phyloP scores from a whole-genome alignment of 78 protist genomes.

The Speleostelium caveatum region DNA sequence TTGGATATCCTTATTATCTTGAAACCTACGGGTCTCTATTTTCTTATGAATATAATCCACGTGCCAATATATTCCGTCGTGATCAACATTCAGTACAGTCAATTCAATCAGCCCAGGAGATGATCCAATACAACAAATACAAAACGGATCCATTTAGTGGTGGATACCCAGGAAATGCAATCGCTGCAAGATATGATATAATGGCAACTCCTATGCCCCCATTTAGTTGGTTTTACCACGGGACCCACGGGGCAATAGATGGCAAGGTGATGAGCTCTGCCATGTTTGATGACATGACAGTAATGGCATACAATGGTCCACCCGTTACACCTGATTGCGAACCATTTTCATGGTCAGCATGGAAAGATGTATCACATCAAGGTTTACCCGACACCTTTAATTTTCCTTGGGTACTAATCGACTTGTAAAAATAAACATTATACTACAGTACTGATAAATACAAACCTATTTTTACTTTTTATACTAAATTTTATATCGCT shows the following conservation, averaged over 20 bases:
- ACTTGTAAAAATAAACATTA: conserved; percentile 19
- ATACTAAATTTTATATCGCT: no score
- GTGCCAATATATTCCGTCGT: conserved; percentile 45
- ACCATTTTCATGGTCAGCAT: conserved; percentile 40
- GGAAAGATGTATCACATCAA: conserved; percentile 9
- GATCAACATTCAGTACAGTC: conserved; percentile 1
- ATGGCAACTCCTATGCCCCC: background rate
- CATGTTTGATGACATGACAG: conserved; percentile 25
- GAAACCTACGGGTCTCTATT: conserved; percentile 15
- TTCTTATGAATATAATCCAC: conserved; percentile 38
- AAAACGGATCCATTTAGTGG: conserved; percentile 13
- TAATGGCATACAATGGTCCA: conserved; percentile 28
- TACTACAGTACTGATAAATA: no score
- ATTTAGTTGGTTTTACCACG: conserved; percentile 38
- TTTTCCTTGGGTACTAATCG: conserved; percentile 25
- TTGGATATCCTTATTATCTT: conserved; percentile 47
- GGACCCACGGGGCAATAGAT: conserved; percentile 54
- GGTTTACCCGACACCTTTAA: conserved; percentile 33
- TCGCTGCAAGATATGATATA: conserved; percentile 38
- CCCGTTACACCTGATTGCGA: conserved; percentile 40
- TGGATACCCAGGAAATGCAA: conserved; percentile 55
- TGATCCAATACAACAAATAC: conserved; percentile 28
- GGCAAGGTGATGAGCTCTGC: conserved; percentile 26
- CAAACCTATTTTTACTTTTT: no score
- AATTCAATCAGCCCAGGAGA: background rate